phyloP scores from a whole-genome alignment of 805 yeast genomes.

The Saccharomycopsis guyanensis region DNA sequence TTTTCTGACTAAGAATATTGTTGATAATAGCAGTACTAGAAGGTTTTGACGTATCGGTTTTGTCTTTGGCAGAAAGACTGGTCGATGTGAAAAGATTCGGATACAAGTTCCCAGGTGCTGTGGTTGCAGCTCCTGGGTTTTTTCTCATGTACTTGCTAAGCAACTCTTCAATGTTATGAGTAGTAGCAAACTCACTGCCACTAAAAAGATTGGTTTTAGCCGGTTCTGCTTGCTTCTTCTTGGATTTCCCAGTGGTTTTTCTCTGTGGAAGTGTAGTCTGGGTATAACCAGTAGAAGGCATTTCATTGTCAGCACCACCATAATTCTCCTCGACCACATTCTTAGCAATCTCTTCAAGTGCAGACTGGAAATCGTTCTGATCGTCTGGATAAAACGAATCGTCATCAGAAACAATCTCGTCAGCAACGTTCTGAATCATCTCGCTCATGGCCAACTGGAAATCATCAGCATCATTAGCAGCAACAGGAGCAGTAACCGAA shows the following conservation, averaged over 20 bases:
- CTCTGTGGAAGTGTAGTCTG: background rate
- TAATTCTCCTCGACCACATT: conserved; percentile 20
- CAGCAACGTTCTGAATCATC: conserved; percentile 9
- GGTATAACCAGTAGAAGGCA: background rate
- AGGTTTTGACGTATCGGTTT: background rate
- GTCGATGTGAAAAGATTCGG: background rate
- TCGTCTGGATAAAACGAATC: background rate
- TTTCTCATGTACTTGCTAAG: background rate
- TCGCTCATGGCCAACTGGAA: conserved; percentile 7
- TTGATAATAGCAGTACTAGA: background rate
- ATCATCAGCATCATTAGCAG: background rate
- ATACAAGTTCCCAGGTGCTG: background rate
- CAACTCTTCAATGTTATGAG: background rate
- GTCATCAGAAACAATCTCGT: conserved; percentile 4
- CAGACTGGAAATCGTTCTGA: conserved; percentile 15
- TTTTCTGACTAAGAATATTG: background rate
- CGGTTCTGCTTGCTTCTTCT: background rate
- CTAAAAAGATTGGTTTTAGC: background rate
- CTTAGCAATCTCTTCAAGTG: conserved; percentile 20
- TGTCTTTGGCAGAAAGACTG: background rate
- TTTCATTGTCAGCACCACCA: conserved; percentile 3
- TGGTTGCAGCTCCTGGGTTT: background rate
- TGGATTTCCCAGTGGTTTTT: background rate
- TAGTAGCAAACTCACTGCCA: background rate
- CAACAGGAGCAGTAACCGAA: background rate